Evolutionary conservation across 2,329 filamentous ascomycete species (phyloP), one percentile per base, ranked within the genome.

Genomic region (Beauveria brongniartii): DNA sequence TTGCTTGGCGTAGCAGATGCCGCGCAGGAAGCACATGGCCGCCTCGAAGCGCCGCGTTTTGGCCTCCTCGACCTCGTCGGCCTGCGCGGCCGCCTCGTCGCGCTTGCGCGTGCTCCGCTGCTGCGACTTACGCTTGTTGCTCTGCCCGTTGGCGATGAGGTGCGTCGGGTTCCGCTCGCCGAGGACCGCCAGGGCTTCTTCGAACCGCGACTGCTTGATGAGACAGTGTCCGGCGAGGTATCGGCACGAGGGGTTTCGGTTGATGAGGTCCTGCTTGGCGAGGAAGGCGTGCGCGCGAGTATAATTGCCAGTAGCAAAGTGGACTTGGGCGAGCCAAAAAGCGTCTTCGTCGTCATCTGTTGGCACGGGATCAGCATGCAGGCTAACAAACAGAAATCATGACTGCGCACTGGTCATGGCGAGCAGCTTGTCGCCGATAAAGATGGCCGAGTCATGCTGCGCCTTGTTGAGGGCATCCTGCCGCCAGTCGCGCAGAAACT

Each of bases 321-420:
- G 93, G 43, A 96, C 91, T 75, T 97, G 93, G n/a, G 94, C 94
- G 48, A 99, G 87, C 89, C 92, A 97, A 71, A 96, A 96, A 46
- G 92, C 93, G 73, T 99, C 94, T 65, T 91, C 88, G 69, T 96
- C 92, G 72, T 93, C 90, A 70, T 92, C 94, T 97, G 66, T 41
- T 22, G 34, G 20, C 14, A 24, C 6, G 16, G 7, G 16, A 22
- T 58, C 43, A 51, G 44, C 22, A 24, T 14, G 30, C 20, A 30
- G 24, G 18, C 22, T 18, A 2, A 5, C 6, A 16, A 14, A 24
- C 30, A 51, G 30, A n/a, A 3, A 30, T 10, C n/a, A 44, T 75
- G 14, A 41, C 40, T 43, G 22, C 85, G 66, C 75, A 97, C 93
- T 91, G 43, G 93, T 97, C 70, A 99, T 80, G 62, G 94, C 94